Base-by-base conservation (phyloP, 1,284 basidiomycete genomes). In the Trametes versicolor region DNA sequence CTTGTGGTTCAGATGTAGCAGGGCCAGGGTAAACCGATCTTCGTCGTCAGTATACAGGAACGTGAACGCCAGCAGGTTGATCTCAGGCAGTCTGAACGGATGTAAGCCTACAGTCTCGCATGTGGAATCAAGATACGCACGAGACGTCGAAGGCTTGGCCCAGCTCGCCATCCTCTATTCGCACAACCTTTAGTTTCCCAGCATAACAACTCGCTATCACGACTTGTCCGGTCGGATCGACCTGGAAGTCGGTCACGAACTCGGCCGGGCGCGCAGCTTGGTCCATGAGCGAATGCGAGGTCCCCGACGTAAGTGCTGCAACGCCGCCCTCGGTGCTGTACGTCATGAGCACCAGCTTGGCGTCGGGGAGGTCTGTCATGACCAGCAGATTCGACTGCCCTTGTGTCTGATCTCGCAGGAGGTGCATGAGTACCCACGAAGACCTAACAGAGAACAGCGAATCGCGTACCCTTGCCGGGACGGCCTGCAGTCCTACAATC, bases 351-450 rank as follows among this genome's bases (percentile, higher is more conserved):
- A 93, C 75, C 9, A 92, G 79, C 67, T 87, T 86, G 6, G 91
- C 89, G 41, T 91, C 86, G 2, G 92, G 92, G 70, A 92, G 90
- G 66, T 90, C 90, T 0, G 89, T 84, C 72, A 92, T 80, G 23
- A 91, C 81, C 21, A 92, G 75, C 17, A 93, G 70, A 69, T 85
- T 86, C 13, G 85, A 85, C 51, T 79, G 77, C 15, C 75, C 74
- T 21, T 79, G 79, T 50, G 82, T 85, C 88, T 74, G 41, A 64
- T 27, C 54, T 39, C 41, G 12, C 8, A 41, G 51, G 21, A 32
- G 23, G 55, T 21, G 25, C 52, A 36, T 23, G 62, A 64, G 37
- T 8, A 50, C 59, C 54, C 23, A 4, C 23, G 62, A 64, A 61
- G 27, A 41, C 63, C 61, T 57, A 60, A 69, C 52, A 68, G 19